A percentile compares a stretch with the other conserved stretches of the same genome.
These are phyloP conservation scores for Trichoderma citrinoviride DNA, from an alignment of 2,329 filamentous ascomycete genomes.

Conservation along the genomic window DNA sequence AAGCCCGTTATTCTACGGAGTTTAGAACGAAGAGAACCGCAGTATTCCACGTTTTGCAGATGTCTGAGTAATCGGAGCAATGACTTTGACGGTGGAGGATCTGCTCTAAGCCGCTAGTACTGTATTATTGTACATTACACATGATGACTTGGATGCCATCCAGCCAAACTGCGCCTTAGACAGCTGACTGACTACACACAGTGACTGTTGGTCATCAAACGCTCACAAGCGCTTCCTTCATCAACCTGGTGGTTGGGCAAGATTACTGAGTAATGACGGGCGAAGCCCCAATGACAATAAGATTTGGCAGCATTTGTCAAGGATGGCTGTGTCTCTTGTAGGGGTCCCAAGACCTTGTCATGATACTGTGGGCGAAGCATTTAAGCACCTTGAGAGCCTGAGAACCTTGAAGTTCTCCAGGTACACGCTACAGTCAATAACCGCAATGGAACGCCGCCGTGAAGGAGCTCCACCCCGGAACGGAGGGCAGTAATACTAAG, in stretches of 20 bases:
- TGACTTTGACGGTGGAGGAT: neutral
- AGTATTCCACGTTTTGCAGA: neutral
- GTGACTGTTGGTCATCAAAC: constrained; percentile 15
- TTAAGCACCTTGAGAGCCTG: no score
- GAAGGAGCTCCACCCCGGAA: no score
- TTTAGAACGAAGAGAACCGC: neutral
- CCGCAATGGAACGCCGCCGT: no score
- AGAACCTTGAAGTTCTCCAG: no score
- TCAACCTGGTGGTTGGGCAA: neutral
- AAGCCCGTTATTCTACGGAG: neutral
- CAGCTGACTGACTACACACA: neutral
- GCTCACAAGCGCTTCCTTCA: neutral
- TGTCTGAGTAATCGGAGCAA: neutral
- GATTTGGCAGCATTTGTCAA: constrained; percentile 11
- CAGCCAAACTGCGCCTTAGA: neutral
- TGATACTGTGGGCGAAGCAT: no score
- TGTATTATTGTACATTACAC: neutral
- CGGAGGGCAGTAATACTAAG: no score
- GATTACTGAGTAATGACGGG: neutral
- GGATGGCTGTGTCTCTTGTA: neutral
- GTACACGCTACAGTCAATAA: no score
- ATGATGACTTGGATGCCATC: neutral
- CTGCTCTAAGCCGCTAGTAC: neutral
- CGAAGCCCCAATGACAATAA: neutral
- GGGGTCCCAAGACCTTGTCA: no score